Conservation (phyloP, 2,329 filamentous ascomycete genomes). For the Calonectria henricotiae region DNA sequence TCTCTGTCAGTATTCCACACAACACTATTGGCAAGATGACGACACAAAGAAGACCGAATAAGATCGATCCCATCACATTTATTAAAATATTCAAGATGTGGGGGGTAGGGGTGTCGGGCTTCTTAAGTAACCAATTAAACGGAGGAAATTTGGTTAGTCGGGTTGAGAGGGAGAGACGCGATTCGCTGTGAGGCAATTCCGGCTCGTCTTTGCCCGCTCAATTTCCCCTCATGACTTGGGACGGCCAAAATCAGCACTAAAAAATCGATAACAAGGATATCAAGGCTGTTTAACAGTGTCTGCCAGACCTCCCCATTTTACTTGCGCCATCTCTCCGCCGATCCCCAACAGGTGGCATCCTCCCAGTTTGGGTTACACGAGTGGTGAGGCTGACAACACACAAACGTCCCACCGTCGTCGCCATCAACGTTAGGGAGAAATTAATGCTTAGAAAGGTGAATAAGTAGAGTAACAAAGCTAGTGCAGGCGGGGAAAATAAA, state of each 20-base stretch:
- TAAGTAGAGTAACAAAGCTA: not conserved
- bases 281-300: not conserved
- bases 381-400: slow-evolving; percentile 10
- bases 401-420: not conserved
- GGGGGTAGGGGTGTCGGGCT: not conserved
- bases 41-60: not conserved
- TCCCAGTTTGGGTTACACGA: not conserved
- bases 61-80: not conserved
- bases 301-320: not conserved
- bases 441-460: not conserved
- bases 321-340: not conserved
- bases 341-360: not conserved
- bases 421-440: not conserved
- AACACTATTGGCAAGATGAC: not conserved
- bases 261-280: not conserved
- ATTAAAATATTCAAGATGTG: not conserved
- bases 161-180: not conserved
- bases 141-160: not conserved
- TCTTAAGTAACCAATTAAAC: not conserved
- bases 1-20: slow-evolving; percentile 1
- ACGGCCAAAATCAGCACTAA: not conserved
- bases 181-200: not conserved
- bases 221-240: not conserved
- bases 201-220: not conserved
- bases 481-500: too few relatives aligned